Conservation (phyloP, 2,329 filamentous ascomycete genomes). For the Trichoderma polysporum region DNA sequence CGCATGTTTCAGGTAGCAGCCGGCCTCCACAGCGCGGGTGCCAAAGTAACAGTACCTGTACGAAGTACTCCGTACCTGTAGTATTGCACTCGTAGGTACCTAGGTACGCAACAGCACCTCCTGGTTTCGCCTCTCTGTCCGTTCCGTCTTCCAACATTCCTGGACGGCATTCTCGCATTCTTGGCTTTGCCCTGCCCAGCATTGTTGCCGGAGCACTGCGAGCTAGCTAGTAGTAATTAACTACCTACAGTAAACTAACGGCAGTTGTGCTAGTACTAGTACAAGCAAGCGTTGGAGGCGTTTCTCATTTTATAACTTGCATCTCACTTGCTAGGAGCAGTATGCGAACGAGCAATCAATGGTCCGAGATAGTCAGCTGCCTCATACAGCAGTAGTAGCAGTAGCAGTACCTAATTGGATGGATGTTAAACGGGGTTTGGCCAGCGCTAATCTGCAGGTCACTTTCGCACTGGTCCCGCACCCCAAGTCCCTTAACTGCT, state of each 20-base stretch:
- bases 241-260: neutral
- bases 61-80: neutral
- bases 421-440: neutral
- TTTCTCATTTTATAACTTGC: neutral
- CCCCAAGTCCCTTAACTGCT: neutral
- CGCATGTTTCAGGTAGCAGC: conserved; percentile 13
- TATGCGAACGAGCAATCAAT: no score
- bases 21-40: neutral
- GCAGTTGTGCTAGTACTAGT: neutral
- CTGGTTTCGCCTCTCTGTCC: neutral
- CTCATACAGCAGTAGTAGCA: neutral
- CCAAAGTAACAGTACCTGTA: neutral
- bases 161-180: neutral
- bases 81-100: neutral
- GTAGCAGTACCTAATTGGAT: neutral
- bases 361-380: neutral
- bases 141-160: neutral
- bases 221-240: no score
- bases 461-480: neutral
- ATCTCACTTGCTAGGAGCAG: no score
- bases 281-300: no score
- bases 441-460: neutral
- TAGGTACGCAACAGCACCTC: neutral
- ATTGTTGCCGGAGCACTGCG: no score
- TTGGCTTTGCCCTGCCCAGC: neutral